Percentiles rank a stretch among this genome's conserved stretches.
phyloP scores from a whole-genome alignment of 257 asterid genomes.

The Solanum chmielewskii region DNA sequence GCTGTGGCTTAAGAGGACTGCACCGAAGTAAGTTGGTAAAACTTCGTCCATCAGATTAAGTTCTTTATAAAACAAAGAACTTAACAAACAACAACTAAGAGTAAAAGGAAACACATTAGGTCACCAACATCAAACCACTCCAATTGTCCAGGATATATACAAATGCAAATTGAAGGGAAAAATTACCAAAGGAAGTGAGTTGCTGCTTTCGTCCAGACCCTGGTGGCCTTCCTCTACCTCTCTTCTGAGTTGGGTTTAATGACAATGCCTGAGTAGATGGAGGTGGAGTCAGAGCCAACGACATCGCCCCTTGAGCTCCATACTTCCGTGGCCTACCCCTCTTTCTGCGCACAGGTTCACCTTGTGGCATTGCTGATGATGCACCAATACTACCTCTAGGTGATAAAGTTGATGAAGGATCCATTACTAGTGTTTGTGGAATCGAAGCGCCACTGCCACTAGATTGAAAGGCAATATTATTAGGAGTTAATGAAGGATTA shows the following conservation, averaged over 20 bases:
- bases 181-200: constrained; percentile 37
- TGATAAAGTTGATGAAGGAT: constrained; percentile 45
- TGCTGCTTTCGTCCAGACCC: constrained; percentile 60
- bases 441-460: constrained; percentile 33
- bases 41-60: neutral
- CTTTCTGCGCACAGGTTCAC: constrained; percentile 63
- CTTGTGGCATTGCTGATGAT: constrained; percentile 36
- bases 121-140: neutral
- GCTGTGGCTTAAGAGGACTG: neutral
- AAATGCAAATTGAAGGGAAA: neutral
- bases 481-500: constrained; percentile 32
- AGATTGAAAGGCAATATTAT: constrained; percentile 40
- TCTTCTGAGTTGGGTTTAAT: constrained; percentile 34
- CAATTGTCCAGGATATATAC: neutral
- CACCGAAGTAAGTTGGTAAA: neutral
- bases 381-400: constrained; percentile 39
- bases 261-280: constrained; percentile 28
- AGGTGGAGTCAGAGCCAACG: constrained; percentile 34
- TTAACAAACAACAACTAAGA: neutral
- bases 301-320: constrained; percentile 49
- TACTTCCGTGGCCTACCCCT: constrained; percentile 82
- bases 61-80: neutral
- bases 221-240: constrained; percentile 69
- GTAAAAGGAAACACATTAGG: neutral
- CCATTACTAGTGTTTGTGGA: constrained; percentile 38